These are phyloP conservation scores for Avena atlantica DNA, from an alignment of 176 grass and related monocot species.

Conservation along the genomic window DNA sequence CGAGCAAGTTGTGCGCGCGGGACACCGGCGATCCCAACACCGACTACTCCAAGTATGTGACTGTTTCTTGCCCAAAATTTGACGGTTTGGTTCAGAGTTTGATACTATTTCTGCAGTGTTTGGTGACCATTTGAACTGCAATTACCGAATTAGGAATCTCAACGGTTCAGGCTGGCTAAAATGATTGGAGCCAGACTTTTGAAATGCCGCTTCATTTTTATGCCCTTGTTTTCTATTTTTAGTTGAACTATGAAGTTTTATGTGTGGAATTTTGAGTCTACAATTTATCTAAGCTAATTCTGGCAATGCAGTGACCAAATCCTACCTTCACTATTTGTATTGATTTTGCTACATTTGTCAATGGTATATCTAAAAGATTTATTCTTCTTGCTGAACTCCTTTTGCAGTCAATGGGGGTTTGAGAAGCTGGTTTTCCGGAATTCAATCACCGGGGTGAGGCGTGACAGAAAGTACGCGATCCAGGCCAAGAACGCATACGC, in stretches of 20 bases:
- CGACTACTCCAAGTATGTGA: constrained; percentile 62
- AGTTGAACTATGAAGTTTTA: not conserved
- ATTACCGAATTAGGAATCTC: not conserved
- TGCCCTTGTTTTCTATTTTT: not conserved
- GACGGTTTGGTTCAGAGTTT: not conserved
- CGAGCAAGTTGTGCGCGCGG: constrained; percentile 72
- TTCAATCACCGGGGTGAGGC: constrained; percentile 77
- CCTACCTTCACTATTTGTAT: constrained; percentile 10
- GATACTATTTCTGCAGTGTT: not conserved
- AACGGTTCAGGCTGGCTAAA: not conserved
- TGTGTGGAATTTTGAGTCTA: not conserved
- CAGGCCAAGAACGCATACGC: constrained; percentile 86
- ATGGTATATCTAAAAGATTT: not conserved
- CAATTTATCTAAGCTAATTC: constrained; percentile 1
- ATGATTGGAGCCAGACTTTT: not conserved
- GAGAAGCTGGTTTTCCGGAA: constrained; percentile 92
- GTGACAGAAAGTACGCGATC: constrained; percentile 84
- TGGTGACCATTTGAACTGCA: not conserved
- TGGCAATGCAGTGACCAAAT: not conserved
- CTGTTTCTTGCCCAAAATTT: not conserved
- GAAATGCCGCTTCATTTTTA: constrained; percentile 9
- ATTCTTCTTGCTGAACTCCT: not conserved
- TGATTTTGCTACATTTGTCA: not conserved
- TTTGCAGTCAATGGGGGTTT: constrained; percentile 81
- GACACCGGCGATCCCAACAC: constrained; percentile 30